Evolutionary conservation across 495 filamentous ascomycete genomes (phyloP).

Genomic region (Terfezia claveryi): DNA sequence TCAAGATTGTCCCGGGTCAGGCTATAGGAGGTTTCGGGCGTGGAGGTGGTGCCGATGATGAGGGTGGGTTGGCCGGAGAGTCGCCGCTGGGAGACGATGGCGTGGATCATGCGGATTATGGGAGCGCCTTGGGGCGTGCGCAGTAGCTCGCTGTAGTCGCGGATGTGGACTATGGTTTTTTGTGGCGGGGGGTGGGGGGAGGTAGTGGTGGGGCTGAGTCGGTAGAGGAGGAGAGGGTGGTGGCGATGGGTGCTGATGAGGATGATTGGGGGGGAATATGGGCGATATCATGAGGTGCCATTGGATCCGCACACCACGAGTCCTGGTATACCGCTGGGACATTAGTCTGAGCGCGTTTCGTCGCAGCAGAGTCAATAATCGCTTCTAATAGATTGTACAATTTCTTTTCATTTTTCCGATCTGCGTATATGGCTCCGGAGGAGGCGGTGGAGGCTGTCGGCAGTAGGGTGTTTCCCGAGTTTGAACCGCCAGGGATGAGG

Average conservation of each 20-base stretch:
- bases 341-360: conserved; percentile 6
- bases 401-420: conserved; percentile 20
- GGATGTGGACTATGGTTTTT: conserved; percentile 47
- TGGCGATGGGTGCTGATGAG: conserved; percentile 61
- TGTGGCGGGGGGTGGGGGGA: neutral
- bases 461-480: neutral
- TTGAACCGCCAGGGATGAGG: neutral
- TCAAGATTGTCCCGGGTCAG: conserved; percentile 30
- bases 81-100: conserved; percentile 47
- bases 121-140: conserved; percentile 37
- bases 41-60: conserved; percentile 50
- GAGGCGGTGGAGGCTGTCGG: neutral
- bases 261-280: conserved; percentile 24
- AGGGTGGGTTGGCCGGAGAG: conserved; percentile 45
- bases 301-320: neutral
- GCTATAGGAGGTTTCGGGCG: conserved; percentile 22
- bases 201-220: conserved; percentile 26
- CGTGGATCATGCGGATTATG: conserved; percentile 42
- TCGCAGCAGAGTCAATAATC: conserved; percentile 16
- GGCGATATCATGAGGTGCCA: neutral
- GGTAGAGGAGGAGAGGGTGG: conserved; percentile 40
- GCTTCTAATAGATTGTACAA: conserved; percentile 17
- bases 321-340: neutral
- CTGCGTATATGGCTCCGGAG: neutral
- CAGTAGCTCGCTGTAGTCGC: conserved; percentile 57